Evolutionary conservation across 148 eudicot species (phyloP).

Genomic region (Beta vulgaris): DNA sequence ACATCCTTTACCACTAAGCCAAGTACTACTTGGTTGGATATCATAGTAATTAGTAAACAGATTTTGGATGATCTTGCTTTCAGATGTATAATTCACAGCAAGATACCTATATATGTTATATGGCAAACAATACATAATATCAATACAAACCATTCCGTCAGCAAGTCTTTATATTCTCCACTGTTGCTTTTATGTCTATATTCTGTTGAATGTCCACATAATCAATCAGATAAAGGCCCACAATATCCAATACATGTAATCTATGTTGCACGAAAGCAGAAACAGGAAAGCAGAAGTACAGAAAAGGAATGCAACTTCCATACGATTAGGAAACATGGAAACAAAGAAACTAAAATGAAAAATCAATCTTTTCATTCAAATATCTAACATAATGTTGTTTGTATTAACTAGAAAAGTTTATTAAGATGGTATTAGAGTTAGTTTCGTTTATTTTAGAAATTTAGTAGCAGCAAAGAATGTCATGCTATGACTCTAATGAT

Average conservation of each 20-base stretch:
- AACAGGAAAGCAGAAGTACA: neutral
- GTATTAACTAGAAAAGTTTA: neutral
- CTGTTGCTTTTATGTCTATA: neutral
- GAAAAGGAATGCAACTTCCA: neutral
- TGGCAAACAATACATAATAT: too few species aligned
- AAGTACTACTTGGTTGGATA: too few species aligned
- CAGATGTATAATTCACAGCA: neutral
- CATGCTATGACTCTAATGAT: neutral
- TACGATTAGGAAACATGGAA: neutral
- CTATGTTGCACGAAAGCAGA: conserved; percentile 1
- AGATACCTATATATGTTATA: neutral
- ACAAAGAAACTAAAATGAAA: neutral
- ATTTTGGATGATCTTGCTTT: neutral
- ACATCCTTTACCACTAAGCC: too few species aligned
- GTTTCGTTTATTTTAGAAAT: neutral
- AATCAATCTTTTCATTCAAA: neutral
- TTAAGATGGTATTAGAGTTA: neutral
- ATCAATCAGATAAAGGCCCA: neutral
- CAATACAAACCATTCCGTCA: neutral
- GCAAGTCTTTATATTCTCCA: neutral
- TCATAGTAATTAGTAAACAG: neutral
- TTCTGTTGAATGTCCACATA: neutral
- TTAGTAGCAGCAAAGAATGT: neutral
- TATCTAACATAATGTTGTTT: neutral
- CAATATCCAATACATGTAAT: neutral